Evolutionary conservation across 2,329 filamentous ascomycete genomes (phyloP), one percentile per base, ranked within the genome.

Genomic region (Orbilia quercus): DNA sequence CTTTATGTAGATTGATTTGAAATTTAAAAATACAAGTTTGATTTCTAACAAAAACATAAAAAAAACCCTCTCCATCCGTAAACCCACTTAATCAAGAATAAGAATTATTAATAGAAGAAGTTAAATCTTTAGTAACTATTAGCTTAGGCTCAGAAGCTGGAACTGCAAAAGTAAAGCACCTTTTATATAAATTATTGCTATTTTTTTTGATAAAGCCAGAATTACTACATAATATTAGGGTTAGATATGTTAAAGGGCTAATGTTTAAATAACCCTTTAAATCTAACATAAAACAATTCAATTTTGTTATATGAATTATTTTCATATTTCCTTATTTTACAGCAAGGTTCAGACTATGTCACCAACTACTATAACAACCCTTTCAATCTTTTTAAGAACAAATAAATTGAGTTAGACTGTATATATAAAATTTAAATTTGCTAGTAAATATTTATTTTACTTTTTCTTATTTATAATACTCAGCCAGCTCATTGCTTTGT

Each of bases 1-100:
- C 44, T 48, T 48, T 48, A 25, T 48, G 44, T 7, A 48, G 18
- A 48, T 48, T 48, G 44, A 48, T 48, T 48, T 48, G 44, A 48
- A 48, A 48, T 48, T 48, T 48, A 48, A 48, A 48, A 59, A 14
- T 42, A 59, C 23, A 42, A 55, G 28, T 42, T 59, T 59, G 28
- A 47, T 34, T 18, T 38, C 7, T 40, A 59, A 38, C 48, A 42
- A 59, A 11, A 59, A 59, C n/a, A 59, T 59, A 59, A 44, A 59
- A 59, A 59, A 55, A 55, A n/a, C 54, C 54, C 20, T 59, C 54
- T 28, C 28, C 54, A 59, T 59, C 54, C 5, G 36, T 44, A 59
- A 59, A 59, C 23, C 54, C 54, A 20, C 54, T 59, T 59, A 59
- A 59, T 44, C 54, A 59, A 55, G 50, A 11, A 55, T 55, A 55